These are phyloP conservation scores for Bolboschoenoplectus hybrid DNA, from an alignment of 202 grass and related monocot species.

Conservation along the genomic window DNA sequence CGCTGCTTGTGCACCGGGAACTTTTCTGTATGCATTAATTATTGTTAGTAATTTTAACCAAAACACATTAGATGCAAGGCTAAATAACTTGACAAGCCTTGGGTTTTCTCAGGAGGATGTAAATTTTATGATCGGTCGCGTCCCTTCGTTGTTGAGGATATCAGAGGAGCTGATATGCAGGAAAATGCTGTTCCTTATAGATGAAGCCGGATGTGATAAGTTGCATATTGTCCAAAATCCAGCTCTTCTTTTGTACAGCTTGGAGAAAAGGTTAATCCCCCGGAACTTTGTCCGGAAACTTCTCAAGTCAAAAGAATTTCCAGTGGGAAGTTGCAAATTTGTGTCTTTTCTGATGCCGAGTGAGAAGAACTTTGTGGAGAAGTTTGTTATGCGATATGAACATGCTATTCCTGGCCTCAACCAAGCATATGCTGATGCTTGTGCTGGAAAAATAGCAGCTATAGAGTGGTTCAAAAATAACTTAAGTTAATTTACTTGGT, in stretches of 20 bases:
- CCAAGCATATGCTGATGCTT: background rate
- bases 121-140: background rate
- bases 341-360: background rate
- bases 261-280: background rate
- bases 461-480: background rate
- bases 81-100: constrained; percentile 29
- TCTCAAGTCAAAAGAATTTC: background rate
- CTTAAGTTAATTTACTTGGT: background rate
- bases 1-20: background rate
- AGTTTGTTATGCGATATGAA: constrained; percentile 11
- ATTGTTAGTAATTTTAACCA: background rate
- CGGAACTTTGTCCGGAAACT: background rate
- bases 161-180: background rate
- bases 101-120: constrained; percentile 16
- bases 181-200: background rate
- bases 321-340: background rate
- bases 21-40: constrained; percentile 23
- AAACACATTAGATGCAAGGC: background rate
- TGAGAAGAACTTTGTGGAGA: background rate
- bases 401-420: background rate
- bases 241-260: background rate
- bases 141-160: background rate
- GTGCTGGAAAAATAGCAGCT: background rate
- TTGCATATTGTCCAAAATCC: background rate
- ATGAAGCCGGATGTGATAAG: background rate